These are phyloP conservation scores for Asterionellopsis glacialis DNA, from an alignment of 108 stramenopile genomes.

Conservation along the genomic window DNA sequence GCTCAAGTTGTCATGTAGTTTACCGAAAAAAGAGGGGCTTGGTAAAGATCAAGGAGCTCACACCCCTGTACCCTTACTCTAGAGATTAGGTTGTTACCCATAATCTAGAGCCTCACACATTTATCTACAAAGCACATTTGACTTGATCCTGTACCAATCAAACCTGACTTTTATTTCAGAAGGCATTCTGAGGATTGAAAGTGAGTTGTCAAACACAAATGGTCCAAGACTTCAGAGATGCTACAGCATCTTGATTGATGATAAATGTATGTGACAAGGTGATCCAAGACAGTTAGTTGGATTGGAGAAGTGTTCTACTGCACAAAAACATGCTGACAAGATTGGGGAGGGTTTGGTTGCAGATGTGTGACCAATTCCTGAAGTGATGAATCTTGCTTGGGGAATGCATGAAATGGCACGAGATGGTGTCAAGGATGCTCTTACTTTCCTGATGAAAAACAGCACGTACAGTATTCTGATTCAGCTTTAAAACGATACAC, in stretches of 20 bases:
- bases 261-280: slow-evolving; percentile 1
- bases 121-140: slow-evolving; percentile 17
- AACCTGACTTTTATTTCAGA: slow-evolving; percentile 13
- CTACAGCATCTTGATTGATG: slow-evolving; percentile 11
- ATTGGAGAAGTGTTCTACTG: slow-evolving; percentile 14
- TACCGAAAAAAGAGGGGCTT: too few species aligned
- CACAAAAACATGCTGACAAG: neutral
- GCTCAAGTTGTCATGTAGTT: too few species aligned
- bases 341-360: slow-evolving; percentile 17
- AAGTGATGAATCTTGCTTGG: slow-evolving; percentile 37
- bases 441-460: slow-evolving; percentile 10
- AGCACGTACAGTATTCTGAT: too few species aligned
- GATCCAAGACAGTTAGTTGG: slow-evolving; percentile 22
- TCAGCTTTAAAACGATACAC: too few species aligned
- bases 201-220: slow-evolving; percentile 12
- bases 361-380: slow-evolving; percentile 23
- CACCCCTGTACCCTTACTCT: too few species aligned
- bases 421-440: slow-evolving; percentile 26
- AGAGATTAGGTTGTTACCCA: too few species aligned
- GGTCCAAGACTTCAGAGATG: slow-evolving; percentile 7
- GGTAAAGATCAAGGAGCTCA: too few species aligned
- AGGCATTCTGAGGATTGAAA: slow-evolving; percentile 4
- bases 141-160: slow-evolving; percentile 13
- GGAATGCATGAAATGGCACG: slow-evolving; percentile 37
- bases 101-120: too few species aligned